Base-by-base conservation (phyloP, 116 monocot genomes). In the Phalaenopsis hybrid region DNA sequence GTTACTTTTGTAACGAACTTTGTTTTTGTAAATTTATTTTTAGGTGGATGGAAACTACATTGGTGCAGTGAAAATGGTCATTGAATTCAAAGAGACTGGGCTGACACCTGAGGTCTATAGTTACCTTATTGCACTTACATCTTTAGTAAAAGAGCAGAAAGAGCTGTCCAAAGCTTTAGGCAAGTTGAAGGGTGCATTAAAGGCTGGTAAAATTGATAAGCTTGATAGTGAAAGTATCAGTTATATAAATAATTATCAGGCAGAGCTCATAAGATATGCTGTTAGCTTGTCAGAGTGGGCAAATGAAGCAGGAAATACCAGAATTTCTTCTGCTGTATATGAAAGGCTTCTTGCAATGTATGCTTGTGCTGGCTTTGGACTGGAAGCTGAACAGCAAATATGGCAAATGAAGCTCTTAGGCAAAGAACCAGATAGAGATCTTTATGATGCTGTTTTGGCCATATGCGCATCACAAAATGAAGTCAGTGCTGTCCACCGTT, bases 391-490 rank as follows among this genome's bases (percentile, higher is more conserved):
- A 81, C 65, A 79, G 20, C 90, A 94, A 34, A 78, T 94, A 75
- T 97, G 97, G 94, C 79, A 90, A 83, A 86, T 97, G 90, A 92
- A 91, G 76, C 76, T 97, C 18, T 83, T 78, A 28, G 92, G 94
- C 12, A 94, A 86, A 73, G 86, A 92, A 49, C 97, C 94, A 28
- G 91, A 91, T 49, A 86, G 78, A 80, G 91, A 92, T 78, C 84
- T 96, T 50, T 91, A 84, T 80, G 88, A 96, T 82, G 81, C 85
- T 69, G 88, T 96, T 13, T 86, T 94, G 73, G 96, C 94, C 44
- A 92, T 91, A 44, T 96, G 94, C 74, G 96, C 96, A 77, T 94
- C 96, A 9, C 94, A 96, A 85, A 92, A 92, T 20, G 97, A 97
- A 85, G 85, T 37, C 7, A 79, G 80, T 81, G 84, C 92, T 17